phyloP scores from a whole-genome alignment of 805 yeast species.

The Starmerella apis region DNA sequence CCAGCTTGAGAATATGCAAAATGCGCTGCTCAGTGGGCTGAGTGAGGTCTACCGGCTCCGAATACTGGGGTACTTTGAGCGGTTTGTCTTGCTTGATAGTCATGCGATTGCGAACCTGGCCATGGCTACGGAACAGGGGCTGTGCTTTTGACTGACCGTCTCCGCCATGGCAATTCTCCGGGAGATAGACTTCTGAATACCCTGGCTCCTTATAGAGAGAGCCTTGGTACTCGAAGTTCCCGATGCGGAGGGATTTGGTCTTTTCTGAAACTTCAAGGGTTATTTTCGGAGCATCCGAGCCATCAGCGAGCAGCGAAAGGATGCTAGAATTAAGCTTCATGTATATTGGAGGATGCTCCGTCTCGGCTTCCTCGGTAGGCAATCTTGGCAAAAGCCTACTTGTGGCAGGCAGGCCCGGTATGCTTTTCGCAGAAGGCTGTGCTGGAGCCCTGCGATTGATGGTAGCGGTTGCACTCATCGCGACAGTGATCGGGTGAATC shows the following conservation, averaged over 20 bases:
- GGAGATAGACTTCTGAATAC: slow-evolving; percentile 18
- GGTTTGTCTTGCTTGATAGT: slow-evolving; percentile 14
- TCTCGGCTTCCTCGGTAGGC: not conserved
- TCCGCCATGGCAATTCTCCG: slow-evolving; percentile 1
- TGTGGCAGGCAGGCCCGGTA: slow-evolving; percentile 4
- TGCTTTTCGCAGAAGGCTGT: not conserved
- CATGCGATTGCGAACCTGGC: slow-evolving; percentile 19
- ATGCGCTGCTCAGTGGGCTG: slow-evolving; percentile 13
- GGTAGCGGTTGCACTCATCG: slow-evolving; percentile 5
- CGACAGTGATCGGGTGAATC: not conserved
- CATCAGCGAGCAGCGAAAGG: slow-evolving; percentile 11
- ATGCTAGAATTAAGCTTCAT: slow-evolving; percentile 21
- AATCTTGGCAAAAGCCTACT: slow-evolving; percentile 10
- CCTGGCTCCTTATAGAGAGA: slow-evolving; percentile 24
- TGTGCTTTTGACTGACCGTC: not conserved
- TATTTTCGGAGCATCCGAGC: slow-evolving; percentile 1
- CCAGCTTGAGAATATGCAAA: slow-evolving; percentile 9
- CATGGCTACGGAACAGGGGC: slow-evolving; percentile 15
- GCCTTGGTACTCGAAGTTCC: slow-evolving; percentile 18
- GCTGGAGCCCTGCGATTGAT: slow-evolving; percentile 1
- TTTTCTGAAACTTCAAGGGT: slow-evolving; percentile 14
- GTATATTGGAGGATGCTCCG: slow-evolving; percentile 24
- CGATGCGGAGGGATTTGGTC: slow-evolving; percentile 15
- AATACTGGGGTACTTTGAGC: not conserved
- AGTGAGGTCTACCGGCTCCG: slow-evolving; percentile 3